Percentiles rank a stretch among this genome's conserved stretches.
Evolutionary conservation across 495 filamentous ascomycete genomes (phyloP).

Genomic region (Podospora didyma): DNA sequence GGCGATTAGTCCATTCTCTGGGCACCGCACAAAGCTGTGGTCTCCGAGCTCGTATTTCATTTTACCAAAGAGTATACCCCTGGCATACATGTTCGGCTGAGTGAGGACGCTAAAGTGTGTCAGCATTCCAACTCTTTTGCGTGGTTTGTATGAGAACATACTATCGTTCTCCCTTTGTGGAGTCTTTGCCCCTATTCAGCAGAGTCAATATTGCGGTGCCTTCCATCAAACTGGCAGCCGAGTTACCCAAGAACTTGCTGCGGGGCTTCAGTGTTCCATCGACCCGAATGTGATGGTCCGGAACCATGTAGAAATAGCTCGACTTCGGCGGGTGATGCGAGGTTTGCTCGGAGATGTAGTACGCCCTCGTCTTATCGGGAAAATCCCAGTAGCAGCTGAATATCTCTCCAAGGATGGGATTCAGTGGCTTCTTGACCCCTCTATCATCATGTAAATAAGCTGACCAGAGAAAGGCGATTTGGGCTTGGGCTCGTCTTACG

Average conservation of each 20-base stretch:
- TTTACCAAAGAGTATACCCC: constrained; percentile 95
- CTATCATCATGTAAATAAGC: constrained; percentile 42
- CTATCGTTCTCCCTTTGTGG: constrained; percentile 78
- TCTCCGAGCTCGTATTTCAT: constrained; percentile 99
- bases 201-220: constrained; percentile 84
- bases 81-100: constrained; percentile 98
- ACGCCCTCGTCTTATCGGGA: constrained; percentile 76
- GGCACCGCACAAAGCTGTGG: constrained; percentile 90
- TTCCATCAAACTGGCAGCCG: constrained; percentile 97
- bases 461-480: neutral
- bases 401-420: constrained; percentile 92
- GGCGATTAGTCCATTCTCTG: constrained; percentile 78
- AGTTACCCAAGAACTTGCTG: constrained; percentile 95
- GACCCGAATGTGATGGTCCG: constrained; percentile 89
- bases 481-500: constrained; percentile 53
- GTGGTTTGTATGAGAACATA: constrained; percentile 42
- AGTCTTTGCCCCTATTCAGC: constrained; percentile 66
- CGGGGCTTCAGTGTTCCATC: constrained; percentile 96
- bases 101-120: constrained; percentile 65
- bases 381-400: constrained; percentile 97
- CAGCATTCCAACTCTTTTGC: constrained; percentile 1
- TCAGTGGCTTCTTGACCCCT: constrained; percentile 97
- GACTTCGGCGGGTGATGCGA: constrained; percentile 98
- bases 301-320: constrained; percentile 98
- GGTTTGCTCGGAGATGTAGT: constrained; percentile 90